Percentiles rank a stretch among this genome's conserved stretches.
phyloP scores from a whole-genome alignment of 352 stramenopile genomes.

The Saprolegnia parasitica region DNA sequence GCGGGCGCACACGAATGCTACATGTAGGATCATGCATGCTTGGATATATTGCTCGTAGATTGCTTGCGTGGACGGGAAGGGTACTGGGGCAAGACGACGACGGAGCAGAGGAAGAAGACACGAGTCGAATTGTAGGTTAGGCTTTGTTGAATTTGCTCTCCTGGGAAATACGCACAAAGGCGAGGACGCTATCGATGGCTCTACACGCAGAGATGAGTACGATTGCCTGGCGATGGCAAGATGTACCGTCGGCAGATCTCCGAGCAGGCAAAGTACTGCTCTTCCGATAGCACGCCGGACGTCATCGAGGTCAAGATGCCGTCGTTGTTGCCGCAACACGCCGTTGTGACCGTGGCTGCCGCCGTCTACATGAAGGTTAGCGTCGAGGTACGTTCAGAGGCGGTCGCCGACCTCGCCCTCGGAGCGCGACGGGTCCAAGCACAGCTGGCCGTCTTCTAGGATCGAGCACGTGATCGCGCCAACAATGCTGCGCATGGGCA shows the following conservation, averaged over 20 bases:
- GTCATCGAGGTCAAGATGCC: slow-evolving; percentile 75
- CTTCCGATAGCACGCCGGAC: slow-evolving; percentile 64
- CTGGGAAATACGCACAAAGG: slow-evolving; percentile 57
- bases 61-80: too few relatives aligned
- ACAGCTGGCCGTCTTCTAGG: slow-evolving; percentile 54
- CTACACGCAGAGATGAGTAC: slow-evolving; percentile 29
- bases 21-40: too few relatives aligned
- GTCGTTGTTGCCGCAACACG: slow-evolving; percentile 55
- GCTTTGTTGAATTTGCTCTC: slow-evolving; percentile 25
- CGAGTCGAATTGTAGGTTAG: background rate
- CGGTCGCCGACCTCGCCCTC: slow-evolving; percentile 61
- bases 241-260: slow-evolving; percentile 67
- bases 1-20: too few relatives aligned
- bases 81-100: background rate
- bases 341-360: slow-evolving; percentile 57
- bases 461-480: slow-evolving; percentile 65
- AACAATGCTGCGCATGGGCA: slow-evolving; percentile 68
- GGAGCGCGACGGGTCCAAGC: slow-evolving; percentile 56
- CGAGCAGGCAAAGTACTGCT: slow-evolving; percentile 78
- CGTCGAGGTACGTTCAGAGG: background rate
- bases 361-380: slow-evolving; percentile 3
- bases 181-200: slow-evolving; percentile 63
- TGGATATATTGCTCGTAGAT: too few relatives aligned
- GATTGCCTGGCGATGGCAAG: background rate
- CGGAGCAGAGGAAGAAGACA: background rate